Conservation (phyloP, 202 grass and related monocot genomes). For the Carex arenaria region DNA sequence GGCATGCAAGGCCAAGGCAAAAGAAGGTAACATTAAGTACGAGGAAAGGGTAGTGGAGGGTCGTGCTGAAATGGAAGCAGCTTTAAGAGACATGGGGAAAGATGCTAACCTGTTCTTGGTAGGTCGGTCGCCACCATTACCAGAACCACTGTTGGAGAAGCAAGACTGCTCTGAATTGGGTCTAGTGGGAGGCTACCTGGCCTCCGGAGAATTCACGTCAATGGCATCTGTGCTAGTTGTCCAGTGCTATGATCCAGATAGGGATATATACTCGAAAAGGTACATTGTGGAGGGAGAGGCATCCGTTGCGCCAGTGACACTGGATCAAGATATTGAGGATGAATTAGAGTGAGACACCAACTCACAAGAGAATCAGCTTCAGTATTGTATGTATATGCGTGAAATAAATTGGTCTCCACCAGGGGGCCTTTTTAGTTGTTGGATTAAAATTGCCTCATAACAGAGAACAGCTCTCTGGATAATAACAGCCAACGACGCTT, state of each 20-base stretch:
- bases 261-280: constrained; percentile 7
- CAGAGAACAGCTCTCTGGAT: background rate
- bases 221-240: constrained; percentile 10
- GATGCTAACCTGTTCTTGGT: constrained; percentile 17
- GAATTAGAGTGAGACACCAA: constrained; percentile 13
- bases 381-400: background rate
- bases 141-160: constrained; percentile 1
- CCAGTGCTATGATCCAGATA: constrained; percentile 17
- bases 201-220: constrained; percentile 20
- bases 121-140: constrained; percentile 2
- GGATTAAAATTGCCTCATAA: background rate
- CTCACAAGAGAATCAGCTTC: background rate
- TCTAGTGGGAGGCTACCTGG: constrained; percentile 27
- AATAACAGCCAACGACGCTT: background rate
- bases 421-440: background rate
- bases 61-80: background rate
- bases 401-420: background rate
- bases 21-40: constrained; percentile 11
- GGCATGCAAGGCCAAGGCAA: constrained; percentile 7
- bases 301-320: background rate
- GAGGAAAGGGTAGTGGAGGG: background rate
- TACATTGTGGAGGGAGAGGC: background rate
- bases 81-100: constrained; percentile 12
- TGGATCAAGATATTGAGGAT: background rate
- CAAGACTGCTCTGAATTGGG: constrained; percentile 15